Percentiles rank a stretch among this genome's conserved stretches.
Evolutionary conservation across 2,329 filamentous ascomycete species (phyloP).

Genomic region (Colletotrichum aenigma): DNA sequence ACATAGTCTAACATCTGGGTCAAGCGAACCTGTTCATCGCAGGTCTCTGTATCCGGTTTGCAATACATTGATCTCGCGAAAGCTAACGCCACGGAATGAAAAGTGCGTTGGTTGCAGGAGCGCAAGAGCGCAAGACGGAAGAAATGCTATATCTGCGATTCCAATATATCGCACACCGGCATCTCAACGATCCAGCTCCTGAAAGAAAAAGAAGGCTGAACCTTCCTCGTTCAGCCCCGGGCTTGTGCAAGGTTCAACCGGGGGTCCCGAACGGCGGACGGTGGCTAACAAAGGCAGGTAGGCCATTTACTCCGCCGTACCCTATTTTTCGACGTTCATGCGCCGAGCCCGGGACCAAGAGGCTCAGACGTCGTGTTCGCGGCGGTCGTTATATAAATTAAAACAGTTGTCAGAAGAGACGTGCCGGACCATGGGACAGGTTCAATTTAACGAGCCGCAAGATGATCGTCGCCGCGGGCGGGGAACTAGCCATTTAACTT

Average conservation of each 20-base stretch:
- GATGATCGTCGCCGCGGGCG: neutral
- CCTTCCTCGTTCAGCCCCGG: neutral
- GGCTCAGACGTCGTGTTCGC: neutral
- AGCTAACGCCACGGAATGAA: neutral
- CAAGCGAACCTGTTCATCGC: neutral
- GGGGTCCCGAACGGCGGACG: neutral
- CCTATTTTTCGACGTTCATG: slow-evolving; percentile 11
- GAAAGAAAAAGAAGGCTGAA: neutral
- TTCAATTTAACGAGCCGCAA: neutral
- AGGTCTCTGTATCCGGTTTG: neutral
- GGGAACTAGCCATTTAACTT: neutral
- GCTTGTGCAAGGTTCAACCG: neutral
- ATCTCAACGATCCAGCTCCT: slow-evolving; percentile 2
- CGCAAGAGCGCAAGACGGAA: no score
- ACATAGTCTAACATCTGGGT: neutral
- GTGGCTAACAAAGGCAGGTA: neutral
- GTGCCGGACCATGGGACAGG: neutral
- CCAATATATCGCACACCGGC: slow-evolving; percentile 9
- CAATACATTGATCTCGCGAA: neutral
- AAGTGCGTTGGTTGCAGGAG: neutral
- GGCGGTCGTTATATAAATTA: neutral
- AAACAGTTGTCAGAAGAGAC: neutral
- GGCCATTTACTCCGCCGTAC: neutral
- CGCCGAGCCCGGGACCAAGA: neutral
- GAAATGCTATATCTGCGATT: neutral